Base-by-base conservation (phyloP, 2,329 filamentous ascomycete genomes). In the Corynespora cassiicola region DNA sequence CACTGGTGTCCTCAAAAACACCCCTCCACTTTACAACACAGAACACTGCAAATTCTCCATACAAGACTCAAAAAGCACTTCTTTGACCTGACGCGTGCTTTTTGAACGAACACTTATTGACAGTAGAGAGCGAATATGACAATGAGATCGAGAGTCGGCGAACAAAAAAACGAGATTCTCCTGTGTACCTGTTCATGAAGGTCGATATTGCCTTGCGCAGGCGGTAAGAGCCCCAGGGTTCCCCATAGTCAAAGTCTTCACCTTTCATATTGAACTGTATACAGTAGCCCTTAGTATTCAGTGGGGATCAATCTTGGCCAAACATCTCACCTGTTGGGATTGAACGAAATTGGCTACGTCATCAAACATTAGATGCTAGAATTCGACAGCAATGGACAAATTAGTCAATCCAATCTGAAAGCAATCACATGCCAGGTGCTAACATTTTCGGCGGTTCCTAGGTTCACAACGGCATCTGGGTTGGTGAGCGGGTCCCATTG, bases 171-270 rank as follows among this genome's bases (percentile, higher is more conserved):
- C 10, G 16, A n/a, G 27, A 18, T 14, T 31, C 32, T 27, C 33
- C 11, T 2, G 5, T 17, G 25, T 45, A 50, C 42, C 26, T 61
- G 41, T 72, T 75, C 27, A 78, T 47, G 42, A 74, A 68, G 3
- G 48, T 52, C 10, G 73, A 67, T 43, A 75, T 64, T 0, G 68
- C 69, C 5, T 42, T 49, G 1, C 69, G 68, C n/a, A 78, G 63
- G 12, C 65, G 58, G 10, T 46, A 50, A 17, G 63, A 67, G 6
- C 70, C 69, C 45, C 54, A 63, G 9, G 69, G 66, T 33, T 67
- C 65, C 21, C 64, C 62, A 49, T 77, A 77, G 33, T 65, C 65
- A 34, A 74, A 58, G 7, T 68, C 65, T 22, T 60, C 42, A 11
- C 58, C 28, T 12, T 58, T 54, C 17, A 72, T 63, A 14, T 45